phyloP scores from a whole-genome alignment of 139 green algal species.

The Micractinium sp. region DNA sequence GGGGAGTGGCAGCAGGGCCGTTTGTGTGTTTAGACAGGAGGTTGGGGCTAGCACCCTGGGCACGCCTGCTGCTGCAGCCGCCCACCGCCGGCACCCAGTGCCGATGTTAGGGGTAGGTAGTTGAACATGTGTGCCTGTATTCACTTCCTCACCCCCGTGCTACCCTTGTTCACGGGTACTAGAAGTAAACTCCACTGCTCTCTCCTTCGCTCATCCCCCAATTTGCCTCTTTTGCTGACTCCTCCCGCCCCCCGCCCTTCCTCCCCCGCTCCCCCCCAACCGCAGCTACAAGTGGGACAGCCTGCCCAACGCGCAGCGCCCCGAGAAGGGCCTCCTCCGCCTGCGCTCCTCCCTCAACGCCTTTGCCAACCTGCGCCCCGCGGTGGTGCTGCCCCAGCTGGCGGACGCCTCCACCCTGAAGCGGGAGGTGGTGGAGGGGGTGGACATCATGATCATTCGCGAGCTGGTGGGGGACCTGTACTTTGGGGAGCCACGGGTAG shows the following conservation, averaged over 20 bases:
- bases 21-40: no score
- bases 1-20: not conserved
- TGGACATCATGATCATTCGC: slow-evolving; percentile 99
- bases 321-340: slow-evolving; percentile 92
- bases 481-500: slow-evolving; percentile 92
- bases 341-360: slow-evolving; percentile 90
- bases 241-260: not conserved
- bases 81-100: no score
- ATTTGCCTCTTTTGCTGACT: not conserved
- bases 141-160: no score
- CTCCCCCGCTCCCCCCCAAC: not conserved
- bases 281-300: slow-evolving; percentile 98
- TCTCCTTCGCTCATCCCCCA: no score
- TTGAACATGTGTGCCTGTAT: no score
- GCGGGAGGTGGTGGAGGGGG: slow-evolving; percentile 91
- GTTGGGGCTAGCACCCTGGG: no score
- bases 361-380: slow-evolving; percentile 98
- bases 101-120: no score
- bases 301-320: slow-evolving; percentile 79
- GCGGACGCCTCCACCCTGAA: slow-evolving; percentile 95
- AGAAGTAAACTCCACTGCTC: not conserved
- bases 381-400: slow-evolving; percentile 91
- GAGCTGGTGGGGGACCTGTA: slow-evolving; percentile 99
- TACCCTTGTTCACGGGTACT: no score
- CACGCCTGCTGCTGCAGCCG: not conserved